Percentiles rank a stretch among this genome's conserved stretches.
Conservation (phyloP, 371 early-diverging fungal genomes). For the Mucor plumbeus region DNA sequence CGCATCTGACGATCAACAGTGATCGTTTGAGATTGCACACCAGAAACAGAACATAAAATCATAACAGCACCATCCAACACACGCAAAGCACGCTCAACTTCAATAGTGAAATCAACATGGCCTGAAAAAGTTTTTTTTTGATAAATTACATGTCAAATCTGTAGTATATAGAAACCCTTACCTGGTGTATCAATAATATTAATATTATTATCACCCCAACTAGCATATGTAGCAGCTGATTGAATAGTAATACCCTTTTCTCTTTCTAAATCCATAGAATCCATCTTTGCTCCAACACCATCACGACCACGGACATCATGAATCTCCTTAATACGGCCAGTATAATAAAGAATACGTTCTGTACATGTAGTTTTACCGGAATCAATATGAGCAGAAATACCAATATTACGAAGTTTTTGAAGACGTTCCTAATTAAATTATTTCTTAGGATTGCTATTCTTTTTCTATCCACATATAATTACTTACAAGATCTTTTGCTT, state of each 20-base stretch:
- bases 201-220: conserved; percentile 82
- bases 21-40: conserved; percentile 94
- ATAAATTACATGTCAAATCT: background rate
- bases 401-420: conserved; percentile 87
- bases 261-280: conserved; percentile 97
- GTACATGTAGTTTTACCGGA: conserved; percentile 98
- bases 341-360: conserved; percentile 96
- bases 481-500: conserved; percentile 48
- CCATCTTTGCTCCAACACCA: conserved; percentile 98
- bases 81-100: conserved; percentile 90
- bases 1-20: conserved; percentile 97
- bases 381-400: conserved; percentile 99
- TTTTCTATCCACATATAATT: background rate
- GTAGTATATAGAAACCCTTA: conserved; percentile 23
- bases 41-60: conserved; percentile 85
- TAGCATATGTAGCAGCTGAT: conserved; percentile 86
- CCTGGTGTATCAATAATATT: conserved; percentile 94
- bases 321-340: conserved; percentile 95
- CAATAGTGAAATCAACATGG: conserved; percentile 94
- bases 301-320: conserved; percentile 98
- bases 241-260: conserved; percentile 96
- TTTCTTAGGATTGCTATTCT: background rate
- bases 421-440: conserved; percentile 53
- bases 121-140: conserved; percentile 52
- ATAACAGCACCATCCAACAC: conserved; percentile 91